Evolutionary conservation across 495 filamentous ascomycete species (phyloP).

Genomic region (Parmelia sp.): DNA sequence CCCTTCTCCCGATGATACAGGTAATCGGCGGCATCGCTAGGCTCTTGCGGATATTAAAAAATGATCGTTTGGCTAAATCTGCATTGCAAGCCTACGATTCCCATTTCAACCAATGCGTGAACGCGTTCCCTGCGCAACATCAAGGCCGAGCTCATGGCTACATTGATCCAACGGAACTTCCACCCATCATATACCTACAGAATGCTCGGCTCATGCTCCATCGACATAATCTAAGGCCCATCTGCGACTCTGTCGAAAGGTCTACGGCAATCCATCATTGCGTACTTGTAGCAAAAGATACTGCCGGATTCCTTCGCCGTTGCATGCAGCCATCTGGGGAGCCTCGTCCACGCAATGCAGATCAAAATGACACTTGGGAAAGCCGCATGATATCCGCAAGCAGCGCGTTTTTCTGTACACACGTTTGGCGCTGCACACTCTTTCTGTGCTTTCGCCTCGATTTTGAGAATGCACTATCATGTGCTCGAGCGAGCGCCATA

Average conservation of each 20-base stretch:
- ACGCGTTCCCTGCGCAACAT: conserved; percentile 65
- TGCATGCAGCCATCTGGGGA: conserved; percentile 40
- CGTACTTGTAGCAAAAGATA: conserved; percentile 66
- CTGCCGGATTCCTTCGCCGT: conserved; percentile 64
- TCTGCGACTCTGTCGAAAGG: conserved; percentile 59
- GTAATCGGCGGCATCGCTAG: conserved; percentile 77
- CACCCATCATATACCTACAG: conserved; percentile 70
- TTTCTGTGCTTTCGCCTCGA: conserved; percentile 69
- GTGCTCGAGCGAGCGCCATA: conserved; percentile 61
- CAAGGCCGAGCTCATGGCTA: conserved; percentile 56
- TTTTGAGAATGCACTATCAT: conserved; percentile 63
- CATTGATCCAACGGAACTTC: conserved; percentile 66
- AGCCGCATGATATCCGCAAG: conserved; percentile 48
- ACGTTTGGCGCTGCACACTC: conserved; percentile 84
- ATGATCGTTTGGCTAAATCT: conserved; percentile 56
- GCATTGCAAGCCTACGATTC: conserved; percentile 75
- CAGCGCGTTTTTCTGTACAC: conserved; percentile 66
- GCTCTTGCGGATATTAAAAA: conserved; percentile 65
- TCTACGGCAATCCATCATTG: conserved; percentile 70
- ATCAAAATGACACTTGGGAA: conserved; percentile 39
- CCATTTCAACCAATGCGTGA: conserved; percentile 69
- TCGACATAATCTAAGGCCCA: conserved; percentile 80
- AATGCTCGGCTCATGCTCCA: conserved; percentile 79
- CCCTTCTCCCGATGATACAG: conserved; percentile 71
- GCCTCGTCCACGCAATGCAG: conserved; percentile 23